These are phyloP conservation scores for Neurospora sp. DNA, from an alignment of 495 filamentous ascomycete species.

Conservation along the genomic window DNA sequence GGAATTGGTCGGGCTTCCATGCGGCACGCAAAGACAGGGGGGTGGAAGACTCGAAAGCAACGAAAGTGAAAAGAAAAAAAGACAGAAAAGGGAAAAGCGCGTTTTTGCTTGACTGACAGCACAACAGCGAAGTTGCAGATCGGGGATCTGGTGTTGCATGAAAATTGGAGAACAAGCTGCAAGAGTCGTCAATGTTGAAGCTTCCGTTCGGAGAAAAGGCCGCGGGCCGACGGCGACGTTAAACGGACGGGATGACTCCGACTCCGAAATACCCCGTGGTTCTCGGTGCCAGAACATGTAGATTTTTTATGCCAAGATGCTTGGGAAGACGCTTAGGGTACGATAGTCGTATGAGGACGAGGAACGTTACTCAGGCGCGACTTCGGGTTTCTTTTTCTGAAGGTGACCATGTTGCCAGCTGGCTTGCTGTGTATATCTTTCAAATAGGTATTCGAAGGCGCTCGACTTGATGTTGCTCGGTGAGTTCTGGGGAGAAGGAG, in stretches of 20 bases:
- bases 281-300: no score
- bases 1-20: neutral
- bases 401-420: neutral
- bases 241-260: neutral
- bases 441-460: no score
- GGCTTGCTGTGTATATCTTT: no score
- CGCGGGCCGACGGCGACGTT: neutral
- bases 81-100: neutral
- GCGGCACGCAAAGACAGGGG: neutral
- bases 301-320: no score
- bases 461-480: neutral
- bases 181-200: neutral
- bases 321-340: neutral
- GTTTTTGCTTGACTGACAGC: neutral
- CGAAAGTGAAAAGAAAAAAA: neutral
- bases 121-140: neutral
- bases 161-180: neutral
- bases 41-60: neutral
- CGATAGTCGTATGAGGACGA: neutral
- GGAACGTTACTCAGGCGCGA: neutral
- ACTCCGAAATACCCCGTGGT: neutral
- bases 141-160: neutral
- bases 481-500: neutral
- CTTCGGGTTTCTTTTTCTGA: neutral
- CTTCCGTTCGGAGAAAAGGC: neutral